These are phyloP conservation scores for Primulina huaijiensis DNA, from an alignment of 257 asterid species.

Conservation along the genomic window DNA sequence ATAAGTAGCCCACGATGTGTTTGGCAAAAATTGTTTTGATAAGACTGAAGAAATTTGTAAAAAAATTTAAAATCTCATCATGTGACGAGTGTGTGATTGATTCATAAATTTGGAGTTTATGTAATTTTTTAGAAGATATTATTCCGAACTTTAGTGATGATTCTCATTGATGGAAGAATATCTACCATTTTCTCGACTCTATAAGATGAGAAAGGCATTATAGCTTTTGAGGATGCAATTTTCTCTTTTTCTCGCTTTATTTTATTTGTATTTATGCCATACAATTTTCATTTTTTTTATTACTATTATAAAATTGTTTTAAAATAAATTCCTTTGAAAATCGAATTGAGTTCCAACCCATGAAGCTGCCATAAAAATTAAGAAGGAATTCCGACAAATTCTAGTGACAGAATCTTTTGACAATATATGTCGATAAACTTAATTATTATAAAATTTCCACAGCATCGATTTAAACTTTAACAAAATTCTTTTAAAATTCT, in stretches of 20 bases:
- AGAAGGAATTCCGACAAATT: constrained; percentile 41
- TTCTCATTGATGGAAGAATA: background rate
- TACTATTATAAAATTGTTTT: background rate
- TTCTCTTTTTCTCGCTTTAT: background rate
- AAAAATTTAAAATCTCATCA: no score
- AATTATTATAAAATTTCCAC: background rate
- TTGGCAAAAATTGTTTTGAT: no score
- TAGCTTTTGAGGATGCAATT: background rate
- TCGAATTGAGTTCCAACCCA: background rate
- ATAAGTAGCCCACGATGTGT: no score
- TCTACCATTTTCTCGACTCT: background rate
- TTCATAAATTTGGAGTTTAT: no score
- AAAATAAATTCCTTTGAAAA: background rate
- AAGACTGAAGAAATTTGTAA: no score
- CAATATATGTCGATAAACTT: constrained; percentile 35
- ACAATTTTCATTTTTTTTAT: no score
- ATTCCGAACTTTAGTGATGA: background rate
- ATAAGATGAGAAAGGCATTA: background rate
- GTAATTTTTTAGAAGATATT: background rate
- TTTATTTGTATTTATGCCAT: no score
- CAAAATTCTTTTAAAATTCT: no score
- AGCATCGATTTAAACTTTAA: no score
- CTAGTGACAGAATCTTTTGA: constrained; percentile 28
- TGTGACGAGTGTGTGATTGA: background rate
- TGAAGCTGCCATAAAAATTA: background rate